Conservation (phyloP, 2,329 filamentous ascomycete species). For the Cladosporium austrohemisphaericum region DNA sequence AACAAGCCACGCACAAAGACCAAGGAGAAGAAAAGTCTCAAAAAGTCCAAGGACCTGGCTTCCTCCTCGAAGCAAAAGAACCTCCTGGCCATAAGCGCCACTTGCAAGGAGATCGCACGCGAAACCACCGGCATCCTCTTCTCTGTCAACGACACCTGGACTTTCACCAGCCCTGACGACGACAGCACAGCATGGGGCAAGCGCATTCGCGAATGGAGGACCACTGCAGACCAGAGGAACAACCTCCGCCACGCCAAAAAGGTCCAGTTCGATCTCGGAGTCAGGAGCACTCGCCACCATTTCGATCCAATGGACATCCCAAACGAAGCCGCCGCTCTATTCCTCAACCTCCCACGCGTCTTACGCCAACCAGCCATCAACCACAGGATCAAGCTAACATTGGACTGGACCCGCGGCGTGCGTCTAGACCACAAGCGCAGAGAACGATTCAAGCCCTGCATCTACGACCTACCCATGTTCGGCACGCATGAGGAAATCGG, state of each 20-base stretch:
- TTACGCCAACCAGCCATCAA: no score
- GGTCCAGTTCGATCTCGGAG: background rate
- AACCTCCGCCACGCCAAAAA: no score
- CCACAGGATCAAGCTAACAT: background rate
- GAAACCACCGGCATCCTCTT: background rate
- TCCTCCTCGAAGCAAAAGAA: background rate
- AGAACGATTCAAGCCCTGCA: no score
- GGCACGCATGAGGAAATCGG: no score
- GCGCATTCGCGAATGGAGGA: background rate
- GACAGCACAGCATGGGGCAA: background rate
- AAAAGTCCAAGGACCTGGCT: no score
- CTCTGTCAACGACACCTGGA: constrained; percentile 2
- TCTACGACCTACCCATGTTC: no score
- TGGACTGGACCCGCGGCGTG: background rate
- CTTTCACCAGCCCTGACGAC: background rate
- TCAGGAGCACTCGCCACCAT: no score
- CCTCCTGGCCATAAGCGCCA: background rate
- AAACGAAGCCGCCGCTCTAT: no score
- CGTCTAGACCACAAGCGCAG: no score
- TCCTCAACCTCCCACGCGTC: no score
- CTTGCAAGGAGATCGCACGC: background rate
- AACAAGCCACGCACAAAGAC: background rate
- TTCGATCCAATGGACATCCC: no score
- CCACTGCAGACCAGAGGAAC: no score
- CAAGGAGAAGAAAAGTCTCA: background rate